A percentile compares a stretch with the other conserved stretches of the same genome.
Conservation (phyloP, 1,284 basidiomycete genomes). For the Austroboletus novae-zelandiae region DNA sequence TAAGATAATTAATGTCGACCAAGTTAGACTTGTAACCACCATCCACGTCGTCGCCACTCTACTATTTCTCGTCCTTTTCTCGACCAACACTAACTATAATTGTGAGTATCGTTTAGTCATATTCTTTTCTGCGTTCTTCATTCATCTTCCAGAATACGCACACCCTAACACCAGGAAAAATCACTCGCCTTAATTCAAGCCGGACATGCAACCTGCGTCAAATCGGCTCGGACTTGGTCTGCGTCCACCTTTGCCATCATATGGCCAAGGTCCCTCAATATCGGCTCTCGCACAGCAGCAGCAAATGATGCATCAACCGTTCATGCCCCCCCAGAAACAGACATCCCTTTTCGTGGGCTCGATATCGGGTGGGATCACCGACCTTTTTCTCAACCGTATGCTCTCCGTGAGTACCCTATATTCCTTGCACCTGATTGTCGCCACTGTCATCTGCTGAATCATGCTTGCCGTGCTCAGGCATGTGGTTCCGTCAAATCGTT, state of each 20-base stretch:
- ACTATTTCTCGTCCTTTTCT: neutral
- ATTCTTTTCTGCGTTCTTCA: neutral
- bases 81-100: neutral
- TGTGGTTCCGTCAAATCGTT: conserved; percentile 87
- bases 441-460: neutral
- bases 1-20: neutral
- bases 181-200: conserved; percentile 2
- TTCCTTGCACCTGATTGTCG: neutral
- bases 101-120: conserved; percentile 2
- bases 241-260: conserved; percentile 79
- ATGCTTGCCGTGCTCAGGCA: conserved; percentile 48
- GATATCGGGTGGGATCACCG: conserved; percentile 90
- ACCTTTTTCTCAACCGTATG: conserved; percentile 74
- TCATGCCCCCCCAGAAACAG: conserved; percentile 55
- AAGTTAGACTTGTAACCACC: conserved; percentile 3
- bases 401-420: conserved; percentile 59
- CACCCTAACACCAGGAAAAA: conserved; percentile 1
- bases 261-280: conserved; percentile 84
- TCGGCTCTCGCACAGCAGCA: conserved; percentile 83
- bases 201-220: conserved; percentile 59
- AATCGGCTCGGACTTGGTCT: conserved; percentile 83
- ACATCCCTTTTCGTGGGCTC: conserved; percentile 88
- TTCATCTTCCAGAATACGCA: neutral
- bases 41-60: neutral
- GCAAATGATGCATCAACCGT: conserved; percentile 60